Percentiles rank a stretch among this genome's conserved stretches.
Conservation (phyloP, 306 rosid genomes). For the Vachellia pachyceras region DNA sequence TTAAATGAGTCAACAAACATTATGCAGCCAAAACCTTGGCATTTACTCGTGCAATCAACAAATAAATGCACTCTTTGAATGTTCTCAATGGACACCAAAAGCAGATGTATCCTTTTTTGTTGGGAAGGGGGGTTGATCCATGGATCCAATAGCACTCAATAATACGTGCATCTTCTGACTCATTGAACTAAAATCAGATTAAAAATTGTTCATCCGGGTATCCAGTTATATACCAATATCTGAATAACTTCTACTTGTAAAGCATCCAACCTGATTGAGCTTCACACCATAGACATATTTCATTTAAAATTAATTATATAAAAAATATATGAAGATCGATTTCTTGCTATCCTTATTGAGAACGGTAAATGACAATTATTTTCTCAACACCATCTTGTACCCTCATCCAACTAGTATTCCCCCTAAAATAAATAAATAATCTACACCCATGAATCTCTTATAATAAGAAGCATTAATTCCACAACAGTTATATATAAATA, state of each 20-base stretch:
- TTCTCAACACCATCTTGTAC: background rate
- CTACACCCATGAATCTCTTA: background rate
- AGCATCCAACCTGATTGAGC: background rate
- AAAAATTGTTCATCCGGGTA: background rate
- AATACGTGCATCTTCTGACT: background rate
- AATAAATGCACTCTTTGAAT: constrained; percentile 29
- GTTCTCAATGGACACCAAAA: background rate
- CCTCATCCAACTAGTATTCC: background rate
- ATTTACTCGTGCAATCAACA: constrained; percentile 23
- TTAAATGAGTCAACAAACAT: background rate
- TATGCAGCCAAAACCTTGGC: constrained; percentile 26
- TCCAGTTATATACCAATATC: background rate
- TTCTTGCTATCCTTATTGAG: background rate
- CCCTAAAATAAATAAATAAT: background rate
- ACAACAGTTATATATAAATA: background rate
- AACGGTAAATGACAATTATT: background rate
- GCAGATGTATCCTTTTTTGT: background rate
- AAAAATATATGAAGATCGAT: background rate
- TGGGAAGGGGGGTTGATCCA: background rate
- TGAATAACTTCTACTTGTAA: background rate
- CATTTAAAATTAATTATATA: constrained; percentile 8
- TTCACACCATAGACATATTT: background rate
- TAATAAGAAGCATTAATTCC: background rate
- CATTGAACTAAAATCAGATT: background rate
- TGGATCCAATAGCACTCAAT: constrained; percentile 18